These are phyloP conservation scores for Paraphoma sp. DNA, from an alignment of 2,329 filamentous ascomycete genomes.

Conservation along the genomic window DNA sequence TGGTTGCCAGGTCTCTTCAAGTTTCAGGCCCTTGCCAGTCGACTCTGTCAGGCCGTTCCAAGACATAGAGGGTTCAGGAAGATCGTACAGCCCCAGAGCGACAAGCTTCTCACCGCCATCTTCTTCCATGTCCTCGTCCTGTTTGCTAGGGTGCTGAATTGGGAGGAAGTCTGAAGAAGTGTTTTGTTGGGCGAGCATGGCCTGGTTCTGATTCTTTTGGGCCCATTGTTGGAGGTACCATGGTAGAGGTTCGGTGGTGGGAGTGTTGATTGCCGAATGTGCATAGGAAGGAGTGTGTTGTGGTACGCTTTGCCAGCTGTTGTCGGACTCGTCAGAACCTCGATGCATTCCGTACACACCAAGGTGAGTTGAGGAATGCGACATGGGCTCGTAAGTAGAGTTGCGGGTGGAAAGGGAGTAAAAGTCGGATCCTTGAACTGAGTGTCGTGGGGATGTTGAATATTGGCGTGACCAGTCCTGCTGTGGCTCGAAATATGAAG, in stretches of 20 bases:
- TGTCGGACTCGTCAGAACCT: conserved; percentile 36
- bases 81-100: conserved; percentile 83
- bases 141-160: conserved; percentile 56
- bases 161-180: conserved; percentile 57
- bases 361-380: conserved; percentile 18
- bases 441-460: conserved; percentile 31
- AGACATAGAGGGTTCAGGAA: conserved; percentile 66
- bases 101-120: conserved; percentile 73
- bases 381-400: conserved; percentile 34
- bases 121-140: conserved; percentile 61
- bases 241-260: conserved; percentile 37
- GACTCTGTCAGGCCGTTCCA: conserved; percentile 58
- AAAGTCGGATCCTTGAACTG: conserved; percentile 40
- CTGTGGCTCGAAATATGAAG: conserved; percentile 30
- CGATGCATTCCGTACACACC: conserved; percentile 19
- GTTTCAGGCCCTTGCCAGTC: conserved; percentile 75
- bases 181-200: conserved; percentile 20
- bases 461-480: conserved; percentile 37
- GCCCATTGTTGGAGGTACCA: conserved; percentile 49
- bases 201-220: conserved; percentile 40
- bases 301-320: conserved; percentile 34
- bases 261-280: conserved; percentile 40
- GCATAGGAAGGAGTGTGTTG: conserved; percentile 32
- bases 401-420: conserved; percentile 45
- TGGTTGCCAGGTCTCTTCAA: conserved; percentile 81